Conservation (phyloP, 805 yeast species). For the Starmerella lactis-condensi region DNA sequence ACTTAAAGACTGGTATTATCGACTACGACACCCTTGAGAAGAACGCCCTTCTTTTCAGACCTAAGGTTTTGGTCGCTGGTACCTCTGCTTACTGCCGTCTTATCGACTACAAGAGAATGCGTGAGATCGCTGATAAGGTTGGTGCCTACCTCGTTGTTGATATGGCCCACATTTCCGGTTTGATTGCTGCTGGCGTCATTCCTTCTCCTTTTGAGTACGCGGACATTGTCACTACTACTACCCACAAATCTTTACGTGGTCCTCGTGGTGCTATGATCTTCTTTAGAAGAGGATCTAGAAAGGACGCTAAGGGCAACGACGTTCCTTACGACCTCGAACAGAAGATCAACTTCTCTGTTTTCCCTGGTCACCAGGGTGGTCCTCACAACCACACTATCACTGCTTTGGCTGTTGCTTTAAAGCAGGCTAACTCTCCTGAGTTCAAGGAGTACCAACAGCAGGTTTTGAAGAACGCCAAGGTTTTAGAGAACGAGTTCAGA, state of each 20-base stretch:
- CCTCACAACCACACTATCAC: constrained; percentile 99
- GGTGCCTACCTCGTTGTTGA: constrained; percentile 92
- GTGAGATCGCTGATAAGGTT: constrained; percentile 88
- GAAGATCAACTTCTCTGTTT: constrained; percentile 91
- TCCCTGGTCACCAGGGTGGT: constrained; percentile 99
- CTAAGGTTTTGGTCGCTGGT: constrained; percentile 92
- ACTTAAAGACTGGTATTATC: constrained; percentile 79
- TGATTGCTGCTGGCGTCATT: constrained; percentile 86
- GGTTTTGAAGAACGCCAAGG: constrained; percentile 74
- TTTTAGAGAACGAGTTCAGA: constrained; percentile 58
- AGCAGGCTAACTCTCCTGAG: constrained; percentile 82
- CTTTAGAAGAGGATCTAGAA: constrained; percentile 89
- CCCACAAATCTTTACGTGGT: constrained; percentile 96
- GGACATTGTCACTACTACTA: constrained; percentile 94
- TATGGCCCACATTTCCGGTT: constrained; percentile 97
- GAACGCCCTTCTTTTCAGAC: constrained; percentile 81
- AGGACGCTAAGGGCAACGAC: constrained; percentile 84
- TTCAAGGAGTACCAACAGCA: constrained; percentile 76
- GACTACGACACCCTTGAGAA: constrained; percentile 91
- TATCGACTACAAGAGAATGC: constrained; percentile 92
- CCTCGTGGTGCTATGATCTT: constrained; percentile 99
- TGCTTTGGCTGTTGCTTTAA: constrained; percentile 90
- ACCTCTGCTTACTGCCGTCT: constrained; percentile 95
- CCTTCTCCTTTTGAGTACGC: constrained; percentile 94
- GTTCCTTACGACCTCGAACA: constrained; percentile 77